Evolutionary conservation across 176 grass and related monocot genomes (phyloP), one percentile per base, ranked within the genome.

Genomic region (Bolboschoenus planiculmis): DNA sequence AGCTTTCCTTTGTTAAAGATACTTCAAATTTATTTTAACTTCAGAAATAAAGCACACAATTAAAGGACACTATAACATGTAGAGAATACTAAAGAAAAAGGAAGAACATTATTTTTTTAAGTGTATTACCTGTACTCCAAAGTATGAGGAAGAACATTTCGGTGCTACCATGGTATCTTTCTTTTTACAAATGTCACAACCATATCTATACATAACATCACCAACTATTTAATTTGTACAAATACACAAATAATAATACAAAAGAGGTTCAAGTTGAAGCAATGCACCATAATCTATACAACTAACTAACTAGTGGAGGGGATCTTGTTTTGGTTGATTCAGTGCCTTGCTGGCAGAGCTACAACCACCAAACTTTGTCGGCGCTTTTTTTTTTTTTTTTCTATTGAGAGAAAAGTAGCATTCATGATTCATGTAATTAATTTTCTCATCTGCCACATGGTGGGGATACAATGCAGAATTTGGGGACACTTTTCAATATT

Each of bases 101-200:
- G 2, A 26, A 26, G 3, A 11, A 44, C 1, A 10, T 46, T 15
- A 14, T 47, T 35, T 33, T 53, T 37, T 56, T 57, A 79, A 79
- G 4, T 3, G 3, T 23, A 36, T 14, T 46, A 26, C n/a, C 10
- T 73, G 73, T 77, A 68, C 51, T 85, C 87, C 83, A 68, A 56
- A 59, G 55, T 79, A 59, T 46, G 56, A 86, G 68, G 84, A 78
- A 74, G 20, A 62, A 48, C 56, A 62, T 80, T 79, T 72, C 59
- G 30, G 83, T 58, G 78, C 51, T 56, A 60, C 16, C 33, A 50
- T 23, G 48, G 11, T 80, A 43, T 60, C 78, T 80, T 78, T 40
- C 36, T 13, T 65, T 65, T 23, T 4, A 21, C 10, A 74, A 74
- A 47, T 46, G 40, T 74, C 40, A 71, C 36, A 7, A 10, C n/a